Base-by-base conservation (phyloP, 768 basidiomycete genomes). In the Mycena vulgaris region DNA sequence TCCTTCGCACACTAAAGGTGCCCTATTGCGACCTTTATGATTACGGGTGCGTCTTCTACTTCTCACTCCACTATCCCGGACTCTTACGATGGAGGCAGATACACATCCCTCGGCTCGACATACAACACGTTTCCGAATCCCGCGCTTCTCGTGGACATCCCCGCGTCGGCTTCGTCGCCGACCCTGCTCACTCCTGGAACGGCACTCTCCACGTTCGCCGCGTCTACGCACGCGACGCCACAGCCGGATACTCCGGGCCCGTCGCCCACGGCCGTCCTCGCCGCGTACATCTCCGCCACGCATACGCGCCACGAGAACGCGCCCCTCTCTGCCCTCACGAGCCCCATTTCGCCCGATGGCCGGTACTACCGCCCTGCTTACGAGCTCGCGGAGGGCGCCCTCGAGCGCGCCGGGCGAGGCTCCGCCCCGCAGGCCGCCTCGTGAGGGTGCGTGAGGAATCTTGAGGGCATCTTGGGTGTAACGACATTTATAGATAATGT, bases 101-200 rank as follows among this genome's bases (percentile, higher is more conserved):
- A 97, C 80, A 99, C 98, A 3, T 98, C 97, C 6, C 89, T 99
- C 23, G 97, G 98, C 21, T 98, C 97, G 14, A 96, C 93, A 10
- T 95, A 90, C 81, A 98, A 99, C 82, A 99, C 98, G 0, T 93
- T 92, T 78, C 96, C 92, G 0, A 99, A 99, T 76, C 97, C 97
- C 2, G 91, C 94, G 1, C 89, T 98, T n/a, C 78, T 85, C 13
- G 77, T 88, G 37, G 71, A 74, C 42, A 56, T 77, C 11, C 55
- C 39, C 39, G 39, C 39, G 14, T 16, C 39, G 9, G 39, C 72
- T n/a, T 16, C 69, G 3, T 39, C 77, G 3, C 49, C 74, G 21
- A n/a, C 74, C 72, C 30, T 75, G 72, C 17, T 77, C 80, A 56
- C 80, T 5, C 80, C 82, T 2, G 75, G 76, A 1, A 65, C 71